Evolutionary conservation across 2,329 filamentous ascomycete genomes (phyloP), one percentile per base, ranked within the genome.

Genomic region (Xylariaceae sp.): DNA sequence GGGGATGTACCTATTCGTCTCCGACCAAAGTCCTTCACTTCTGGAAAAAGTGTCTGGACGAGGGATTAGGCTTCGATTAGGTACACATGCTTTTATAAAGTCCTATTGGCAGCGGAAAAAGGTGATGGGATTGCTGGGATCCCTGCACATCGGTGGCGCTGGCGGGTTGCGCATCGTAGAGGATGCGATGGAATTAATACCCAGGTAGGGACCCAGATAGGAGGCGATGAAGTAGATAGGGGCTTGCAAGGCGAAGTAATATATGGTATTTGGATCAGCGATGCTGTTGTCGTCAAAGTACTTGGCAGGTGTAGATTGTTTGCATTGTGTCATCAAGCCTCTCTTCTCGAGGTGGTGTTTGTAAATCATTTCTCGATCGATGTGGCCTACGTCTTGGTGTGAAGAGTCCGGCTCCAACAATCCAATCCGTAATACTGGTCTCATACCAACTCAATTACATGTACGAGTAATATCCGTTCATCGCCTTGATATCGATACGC

Each of bases 31-130:
- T 35, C 47, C 13, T 45, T n/a, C 11, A 45, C 41, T 45, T 10
- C 37, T 9, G 41, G 5, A 13, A 13, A 45, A 45, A 39, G 1
- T 10, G 44, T n/a, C 15, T 18, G 47, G 15, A 30, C 3, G 30
- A 41, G 35, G 48, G 39, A 53, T 60, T 41, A 51, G 58, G 55
- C 58, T 53, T 44, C 37, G 2, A 34, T 61, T 53, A 51, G 55
- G 58, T 55, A 62, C 39, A 51, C 55, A 61, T 61, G 55, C 58
- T 37, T 51, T 13, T 60, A 56, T 58, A 55, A 30, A 49, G 35
- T 55, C n/a, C 57, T 30, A 47, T 39, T 51, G 17, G 49, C 35
- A 49, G 55, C 18, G 17, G 37, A 34, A 47, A 13, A 13, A 11
- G 44, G 49, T 10, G 8, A 8, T n/a, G 18, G 23, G 53, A 13